Evolutionary conservation across 2,329 filamentous ascomycete genomes (phyloP), one percentile per base, ranked within the genome.

Genomic region (Hirsutella rhossiliensis): DNA sequence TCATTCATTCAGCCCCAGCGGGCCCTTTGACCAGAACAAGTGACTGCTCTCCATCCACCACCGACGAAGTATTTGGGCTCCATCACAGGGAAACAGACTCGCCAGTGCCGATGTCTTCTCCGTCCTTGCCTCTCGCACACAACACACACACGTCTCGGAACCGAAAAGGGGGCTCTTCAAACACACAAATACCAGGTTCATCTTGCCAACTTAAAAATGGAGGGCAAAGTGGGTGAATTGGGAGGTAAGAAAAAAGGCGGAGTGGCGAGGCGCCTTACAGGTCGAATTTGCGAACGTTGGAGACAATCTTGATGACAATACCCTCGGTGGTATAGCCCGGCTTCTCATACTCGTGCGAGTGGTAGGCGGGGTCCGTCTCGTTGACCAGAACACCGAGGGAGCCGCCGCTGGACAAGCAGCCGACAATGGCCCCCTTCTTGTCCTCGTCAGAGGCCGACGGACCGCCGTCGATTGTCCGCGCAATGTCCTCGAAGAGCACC

Each of bases 381-480:
- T 51, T 48, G 31, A 46, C 41, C 12, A 29, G 17, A 23, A 50
- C 47, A n/a, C 46, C 49, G 3, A 47, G 20, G 13, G 36, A 41
- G 41, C 54, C 50, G 31, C 61, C 61, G 15, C 43, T 27, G 5
- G 49, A 44, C 11, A 38, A 44, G 43, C 61, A 61, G 39, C 57
- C 57, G 32, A 62, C 56, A 34, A 59, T 34, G 8, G 45, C 29
- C 18, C 39, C 40, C 9, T 42, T 18, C 29, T 38, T 29, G 23
- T 47, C 37, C 2, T 39, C 44, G 8, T 41, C 40, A 3, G 43
- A 38, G 8, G 45, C 43, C 11, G 31, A 19, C 48, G 28, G 13
- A 41, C 43, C 52, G n/a, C 50, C 50, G 36, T 54, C 51, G 13
- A 57, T 56, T 13, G 52, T 54, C 27, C 30, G 43, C 13, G 54